Base-by-base conservation (phyloP, 1,284 basidiomycete species). In the Xanthoconium separans region DNA sequence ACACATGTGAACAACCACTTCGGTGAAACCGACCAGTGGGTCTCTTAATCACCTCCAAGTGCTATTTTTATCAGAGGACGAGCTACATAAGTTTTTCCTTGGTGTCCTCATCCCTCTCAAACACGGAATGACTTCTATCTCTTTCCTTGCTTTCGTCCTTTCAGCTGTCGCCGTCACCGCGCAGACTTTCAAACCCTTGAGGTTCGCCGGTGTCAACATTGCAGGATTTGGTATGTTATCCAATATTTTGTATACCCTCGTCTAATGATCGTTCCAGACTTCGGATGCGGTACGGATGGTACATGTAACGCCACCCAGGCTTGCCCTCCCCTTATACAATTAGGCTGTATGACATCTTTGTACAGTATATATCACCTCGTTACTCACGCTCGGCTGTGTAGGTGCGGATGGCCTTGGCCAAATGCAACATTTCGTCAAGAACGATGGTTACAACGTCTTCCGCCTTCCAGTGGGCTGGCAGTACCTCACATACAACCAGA, bases 381-480 rank as follows among this genome's bases (percentile, higher is more conserved):
- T 44, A n/a, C 27, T 49, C 41, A 52, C n/a, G n/a, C 15, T 27
- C 13, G 22, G 27, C 27, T 7, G 8, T 42, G 5, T 43, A 69
- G 63, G 52, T 53, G 51, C 52, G 8, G 61, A 69, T 46, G 65
- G 64, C 18, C 40, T 54, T 9, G 72, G 74, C 20, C 80, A 82
- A 65, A 80, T 82, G 74, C 58, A 66, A 44, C 80, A 82, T 60
- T 82, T 82, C 56, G 70, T 75, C 49, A 54, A 73, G 3, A 58
- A 73, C 51, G 71, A 78, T 51, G 70, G 71, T 4, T 77, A 71
- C 65, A 78, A 77, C 51, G 56, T 72, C 6, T 77, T 77, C 67
- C 75, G 76, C 37, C 68, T 77, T 16, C 74, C 77, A 5, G 73
- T 78, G 24, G 76, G 76, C 12, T 82, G 80, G 80, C 79, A 81